Evolutionary conservation across 208 protist species (phyloP), one percentile per base, ranked within the genome.

Genomic region (Novymonas esmeraldas): DNA sequence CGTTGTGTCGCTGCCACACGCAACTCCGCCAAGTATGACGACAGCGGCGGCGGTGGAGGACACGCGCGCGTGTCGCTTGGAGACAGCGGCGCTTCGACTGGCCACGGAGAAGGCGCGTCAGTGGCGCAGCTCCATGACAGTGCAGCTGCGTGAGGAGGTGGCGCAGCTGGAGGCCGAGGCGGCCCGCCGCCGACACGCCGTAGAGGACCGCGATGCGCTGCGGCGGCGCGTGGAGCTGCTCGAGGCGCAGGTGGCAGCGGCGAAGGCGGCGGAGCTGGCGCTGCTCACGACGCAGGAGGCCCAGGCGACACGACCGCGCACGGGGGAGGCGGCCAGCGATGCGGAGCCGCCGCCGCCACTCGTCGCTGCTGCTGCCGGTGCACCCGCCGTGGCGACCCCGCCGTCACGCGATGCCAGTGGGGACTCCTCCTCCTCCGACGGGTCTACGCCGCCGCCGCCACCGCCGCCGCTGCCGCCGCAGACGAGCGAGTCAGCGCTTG

Each of bases 171-270:
- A 76, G 49, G 41, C 18, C n/a, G 67, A 64, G 51, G 57, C 39
- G 24, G 50, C 50, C n/a, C 50, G 45, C 49, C 58, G 11, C 20
- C 31, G 26, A 5, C 54, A 22, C 24, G 58, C 26, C 9, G 20
- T 65, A 58, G 14, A 28, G 24, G 58, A 73, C 49, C 67, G 67
- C 18, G 67, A 73, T 2, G 67, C 65, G 58, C 42, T 73, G 67
- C 49, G 20, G 13, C 11, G 48, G 1, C 67, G 57, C 3, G 57
- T 82, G 34, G 55, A 64, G 33, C 67, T 65, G 34, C 50, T 73
- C 39, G 41, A 73, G 58, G 48, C 58, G 49, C 58, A 60, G 67
- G 48, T 61, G 67, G 57, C 67, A 5, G 58, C 50, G 11, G 67
- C 54, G 41, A 64, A 65, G 67, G 58, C 38, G 26, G 50, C 34